Evolutionary conservation across 78 protist species (phyloP).

Genomic region (Protostelium mycophagum): DNA sequence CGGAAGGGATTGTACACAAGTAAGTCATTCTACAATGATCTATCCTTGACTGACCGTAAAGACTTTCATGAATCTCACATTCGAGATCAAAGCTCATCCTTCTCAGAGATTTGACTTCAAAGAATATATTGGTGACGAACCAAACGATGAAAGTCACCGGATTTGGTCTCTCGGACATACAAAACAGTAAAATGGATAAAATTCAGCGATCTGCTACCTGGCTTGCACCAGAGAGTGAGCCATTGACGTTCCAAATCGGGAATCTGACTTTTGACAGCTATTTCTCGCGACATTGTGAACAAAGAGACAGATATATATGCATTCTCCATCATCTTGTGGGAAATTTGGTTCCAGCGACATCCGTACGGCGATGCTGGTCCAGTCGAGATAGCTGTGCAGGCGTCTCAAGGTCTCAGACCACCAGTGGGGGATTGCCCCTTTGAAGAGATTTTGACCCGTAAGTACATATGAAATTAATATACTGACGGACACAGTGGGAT

Average conservation of each 20-base stretch:
- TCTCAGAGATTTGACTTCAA: not conserved
- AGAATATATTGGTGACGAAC: not conserved
- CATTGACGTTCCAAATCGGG: not conserved
- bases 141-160: not conserved
- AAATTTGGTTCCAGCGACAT: not conserved
- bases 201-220: not conserved
- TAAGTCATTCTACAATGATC: not conserved
- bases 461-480: too few species aligned
- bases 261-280: not conserved
- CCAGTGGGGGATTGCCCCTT: too few species aligned
- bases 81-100: too few species aligned
- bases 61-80: too few species aligned
- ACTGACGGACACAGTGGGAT: too few species aligned
- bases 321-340: not conserved
- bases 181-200: not conserved
- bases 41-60: too few species aligned
- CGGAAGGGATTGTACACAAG: not conserved
- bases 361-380: not conserved
- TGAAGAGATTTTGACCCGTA: too few species aligned
- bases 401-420: not conserved
- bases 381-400: not conserved
- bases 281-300: not conserved
- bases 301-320: not conserved
- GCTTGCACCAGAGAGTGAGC: not conserved
- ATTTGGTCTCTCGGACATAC: not conserved